Conservation (phyloP, 306 rosid genomes). For the Pachyrhizus erosus region DNA sequence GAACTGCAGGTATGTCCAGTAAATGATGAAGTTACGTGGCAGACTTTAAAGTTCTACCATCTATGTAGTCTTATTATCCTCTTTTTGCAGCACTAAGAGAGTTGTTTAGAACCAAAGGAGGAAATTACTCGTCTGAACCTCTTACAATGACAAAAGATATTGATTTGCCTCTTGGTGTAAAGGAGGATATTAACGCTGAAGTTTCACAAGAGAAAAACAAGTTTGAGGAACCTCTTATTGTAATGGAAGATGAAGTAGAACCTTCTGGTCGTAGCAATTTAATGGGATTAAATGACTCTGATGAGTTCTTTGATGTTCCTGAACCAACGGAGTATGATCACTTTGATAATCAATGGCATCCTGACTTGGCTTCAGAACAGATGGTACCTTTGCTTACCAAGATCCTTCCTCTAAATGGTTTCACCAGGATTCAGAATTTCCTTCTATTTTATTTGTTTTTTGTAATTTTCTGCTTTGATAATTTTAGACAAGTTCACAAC, state of each 20-base stretch:
- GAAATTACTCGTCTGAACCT: conserved; percentile 44
- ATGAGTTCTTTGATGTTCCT: conserved; percentile 93
- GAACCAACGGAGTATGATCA: conserved; percentile 65
- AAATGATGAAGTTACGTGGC: neutral
- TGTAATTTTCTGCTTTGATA: neutral
- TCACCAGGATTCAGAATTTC: neutral
- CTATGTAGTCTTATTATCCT: neutral
- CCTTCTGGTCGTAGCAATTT: conserved; percentile 59
- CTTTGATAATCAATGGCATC: conserved; percentile 65
- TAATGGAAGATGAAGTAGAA: conserved; percentile 52
- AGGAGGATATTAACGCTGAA: conserved; percentile 54
- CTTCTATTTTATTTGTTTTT: neutral
- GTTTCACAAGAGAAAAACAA: conserved; percentile 44
- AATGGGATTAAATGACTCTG: conserved; percentile 74
- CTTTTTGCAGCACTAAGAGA: conserved; percentile 75
- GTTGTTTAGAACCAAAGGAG: conserved; percentile 61
- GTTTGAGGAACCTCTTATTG: conserved; percentile 46
- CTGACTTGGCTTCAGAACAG: conserved; percentile 53
- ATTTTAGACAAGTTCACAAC: neutral
- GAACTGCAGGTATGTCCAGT: conserved; percentile 64
- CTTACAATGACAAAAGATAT: conserved; percentile 48
- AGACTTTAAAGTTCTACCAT: neutral
- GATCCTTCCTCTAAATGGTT: neutral
- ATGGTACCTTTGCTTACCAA: conserved; percentile 49
- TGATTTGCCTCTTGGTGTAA: conserved; percentile 46